A percentile compares a stretch with the other conserved stretches of the same genome.
phyloP scores from a whole-genome alignment of 1,139 yeast species.

The Meyerozyma smithsonii region DNA sequence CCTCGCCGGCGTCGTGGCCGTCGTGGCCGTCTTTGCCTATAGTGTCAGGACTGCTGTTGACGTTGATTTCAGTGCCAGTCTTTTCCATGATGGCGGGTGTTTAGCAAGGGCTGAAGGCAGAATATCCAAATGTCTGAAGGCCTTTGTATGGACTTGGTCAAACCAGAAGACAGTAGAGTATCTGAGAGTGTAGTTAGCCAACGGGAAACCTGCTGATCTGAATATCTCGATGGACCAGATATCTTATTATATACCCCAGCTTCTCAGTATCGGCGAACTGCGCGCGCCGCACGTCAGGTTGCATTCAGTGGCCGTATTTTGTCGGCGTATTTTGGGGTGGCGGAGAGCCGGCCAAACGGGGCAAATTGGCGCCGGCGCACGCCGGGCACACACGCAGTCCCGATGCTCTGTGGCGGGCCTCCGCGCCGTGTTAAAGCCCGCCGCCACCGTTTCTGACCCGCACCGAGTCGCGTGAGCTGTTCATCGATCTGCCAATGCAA shows the following conservation, averaged over 20 bases:
- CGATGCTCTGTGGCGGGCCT: too few relatives aligned
- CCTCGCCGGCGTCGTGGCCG: too few relatives aligned
- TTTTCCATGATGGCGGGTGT: background rate
- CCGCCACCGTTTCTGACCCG: background rate
- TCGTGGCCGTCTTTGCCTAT: slow-evolving; percentile 5
- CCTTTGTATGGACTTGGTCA: too few relatives aligned
- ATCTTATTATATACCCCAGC: slow-evolving; percentile 1
- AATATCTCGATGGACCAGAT: background rate
- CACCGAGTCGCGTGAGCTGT: background rate
- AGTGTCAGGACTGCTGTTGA: slow-evolving; percentile 1
- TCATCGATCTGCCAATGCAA: background rate
- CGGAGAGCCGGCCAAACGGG: background rate
- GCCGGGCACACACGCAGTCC: too few relatives aligned
- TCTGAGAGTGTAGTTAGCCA: too few relatives aligned
- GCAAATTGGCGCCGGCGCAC: background rate
- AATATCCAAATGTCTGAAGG: too few relatives aligned
- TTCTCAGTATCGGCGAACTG: background rate
- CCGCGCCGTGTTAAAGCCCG: background rate
- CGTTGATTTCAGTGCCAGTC: background rate
- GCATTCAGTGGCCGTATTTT: too few relatives aligned
- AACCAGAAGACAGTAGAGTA: too few relatives aligned
- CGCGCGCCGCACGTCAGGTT: slow-evolving; percentile 1
- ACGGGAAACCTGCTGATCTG: too few relatives aligned
- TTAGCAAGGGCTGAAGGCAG: too few relatives aligned
- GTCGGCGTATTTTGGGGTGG: too few relatives aligned